Evolutionary conservation across 495 filamentous ascomycete species (phyloP), one percentile per base, ranked within the genome.

Genomic region (Aspergillus nanangensis): DNA sequence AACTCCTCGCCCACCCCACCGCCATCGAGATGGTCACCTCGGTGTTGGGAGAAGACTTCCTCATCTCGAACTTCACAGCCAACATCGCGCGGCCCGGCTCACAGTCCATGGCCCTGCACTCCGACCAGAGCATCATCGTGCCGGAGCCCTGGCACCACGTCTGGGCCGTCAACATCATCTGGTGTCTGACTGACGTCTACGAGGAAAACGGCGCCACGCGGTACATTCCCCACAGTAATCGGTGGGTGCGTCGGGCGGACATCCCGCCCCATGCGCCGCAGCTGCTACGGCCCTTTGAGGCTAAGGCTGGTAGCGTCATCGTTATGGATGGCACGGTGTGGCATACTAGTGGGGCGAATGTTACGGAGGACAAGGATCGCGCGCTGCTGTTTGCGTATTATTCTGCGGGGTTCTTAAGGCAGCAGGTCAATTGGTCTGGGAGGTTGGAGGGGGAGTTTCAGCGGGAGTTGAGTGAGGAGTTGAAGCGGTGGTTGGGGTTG

Each of bases 21-120:
- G 41, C 41, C 3, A 29, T 43, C 22, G 41, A 43, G 41, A 43
- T 43, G 41, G 41, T 43, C 3, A 25, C 32, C 9, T 32, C 41
- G 0, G 41, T 29, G 14, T 19, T 43, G 27, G 41, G 41, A 25
- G 25, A 43, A 19, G 34, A 43, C 41, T 43, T 43, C 27, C 41
- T 43, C 2, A 29, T 43, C 27, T 43, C 41, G 4, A 43, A 43
- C 29, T 43, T 43, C 18, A 43, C 41, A 5, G 41, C 41, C 13
- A 43, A 43, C 17, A 43, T 43, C 24, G 41, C 41, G 7, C 17
- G 32, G 15, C 41, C 41, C 18, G 41, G 41, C 2, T 43, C 41
- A 1, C 32, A 43, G 27, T 43, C 41, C 4, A 43, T 43, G 41
- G 41, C 25, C 9, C 27, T 43, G 2, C 41, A 43, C 41, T 43